Conservation (phyloP, 352 stramenopile species). For the Globisporangium paroecandrum region DNA sequence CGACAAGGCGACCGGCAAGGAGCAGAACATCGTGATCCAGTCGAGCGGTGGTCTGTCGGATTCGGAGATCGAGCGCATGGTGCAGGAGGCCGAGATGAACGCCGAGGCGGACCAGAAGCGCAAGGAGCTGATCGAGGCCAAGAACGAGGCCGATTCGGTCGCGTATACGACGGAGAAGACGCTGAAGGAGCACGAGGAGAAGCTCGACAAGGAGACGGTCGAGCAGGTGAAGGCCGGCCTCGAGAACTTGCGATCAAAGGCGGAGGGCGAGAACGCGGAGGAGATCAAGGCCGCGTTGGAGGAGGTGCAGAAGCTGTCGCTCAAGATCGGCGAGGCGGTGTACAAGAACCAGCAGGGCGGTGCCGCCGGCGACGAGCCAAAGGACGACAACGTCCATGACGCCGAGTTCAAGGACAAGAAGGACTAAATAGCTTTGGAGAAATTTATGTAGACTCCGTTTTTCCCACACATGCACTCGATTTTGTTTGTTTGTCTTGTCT, state of each 20-base stretch:
- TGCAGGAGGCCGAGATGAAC: slow-evolving; percentile 90
- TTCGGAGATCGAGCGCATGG: slow-evolving; percentile 92
- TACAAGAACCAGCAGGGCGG: slow-evolving; percentile 90
- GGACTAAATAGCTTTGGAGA: slow-evolving; percentile 39
- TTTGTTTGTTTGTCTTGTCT: slow-evolving; percentile 23
- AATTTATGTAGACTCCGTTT: slow-evolving; percentile 17
- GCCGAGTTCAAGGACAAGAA: slow-evolving; percentile 97
- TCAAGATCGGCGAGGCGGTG: slow-evolving; percentile 98
- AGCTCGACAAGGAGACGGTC: slow-evolving; percentile 92
- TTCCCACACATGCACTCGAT: slow-evolving; percentile 20
- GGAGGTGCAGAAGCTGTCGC: slow-evolving; percentile 90
- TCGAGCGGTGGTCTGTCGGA: slow-evolving; percentile 90
- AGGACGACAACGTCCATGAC: slow-evolving; percentile 94
- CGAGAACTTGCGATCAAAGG: slow-evolving; percentile 84
- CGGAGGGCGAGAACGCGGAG: slow-evolving; percentile 89
- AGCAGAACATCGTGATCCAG: slow-evolving; percentile 96
- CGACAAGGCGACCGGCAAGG: slow-evolving; percentile 81
- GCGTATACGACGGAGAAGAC: slow-evolving; percentile 95
- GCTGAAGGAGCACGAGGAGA: slow-evolving; percentile 94
- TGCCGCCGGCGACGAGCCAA: slow-evolving; percentile 45
- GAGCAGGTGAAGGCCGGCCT: slow-evolving; percentile 92
- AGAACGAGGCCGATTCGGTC: slow-evolving; percentile 93
- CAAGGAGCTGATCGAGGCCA: slow-evolving; percentile 60
- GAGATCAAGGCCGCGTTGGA: slow-evolving; percentile 92
- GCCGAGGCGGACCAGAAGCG: slow-evolving; percentile 77